phyloP scores from a whole-genome alignment of 345 rosid species.

The Eutrema yunnanense region DNA sequence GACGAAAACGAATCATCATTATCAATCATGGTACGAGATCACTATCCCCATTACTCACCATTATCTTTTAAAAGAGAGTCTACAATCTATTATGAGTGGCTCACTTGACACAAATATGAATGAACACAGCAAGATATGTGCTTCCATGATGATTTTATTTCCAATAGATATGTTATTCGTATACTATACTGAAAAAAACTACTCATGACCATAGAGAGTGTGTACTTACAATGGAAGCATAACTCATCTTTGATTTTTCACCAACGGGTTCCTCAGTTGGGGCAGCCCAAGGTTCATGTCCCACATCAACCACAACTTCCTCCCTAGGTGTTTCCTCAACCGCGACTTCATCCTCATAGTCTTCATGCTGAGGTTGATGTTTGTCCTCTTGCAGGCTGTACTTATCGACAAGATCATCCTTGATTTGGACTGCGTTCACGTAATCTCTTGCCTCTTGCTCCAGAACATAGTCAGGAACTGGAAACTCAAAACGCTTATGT shows the following conservation, averaged over 20 bases:
- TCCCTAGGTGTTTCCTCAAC: conserved; percentile 60
- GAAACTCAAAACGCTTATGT: conserved; percentile 9
- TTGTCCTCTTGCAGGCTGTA: conserved; percentile 52
- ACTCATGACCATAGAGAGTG: background rate
- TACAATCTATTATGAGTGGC: background rate
- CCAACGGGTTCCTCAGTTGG: conserved; percentile 54
- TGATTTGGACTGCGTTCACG: conserved; percentile 53
- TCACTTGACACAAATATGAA: background rate
- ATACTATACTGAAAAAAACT: background rate
- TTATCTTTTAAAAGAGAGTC: background rate
- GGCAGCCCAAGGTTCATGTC: conserved; percentile 42
- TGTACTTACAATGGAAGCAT: conserved; percentile 79
- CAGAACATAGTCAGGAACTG: conserved; percentile 64
- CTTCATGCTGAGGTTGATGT: conserved; percentile 55
- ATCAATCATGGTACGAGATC: background rate
- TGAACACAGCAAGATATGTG: background rate
- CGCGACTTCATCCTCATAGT: conserved; percentile 47
- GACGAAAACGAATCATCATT: background rate
- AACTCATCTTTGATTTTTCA: conserved; percentile 69
- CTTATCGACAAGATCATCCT: conserved; percentile 66
- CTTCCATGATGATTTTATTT: background rate
- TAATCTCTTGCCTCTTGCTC: conserved; percentile 83
- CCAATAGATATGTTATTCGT: background rate
- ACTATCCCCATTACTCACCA: background rate
- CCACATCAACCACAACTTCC: conserved; percentile 41